Conservation (phyloP, 345 rosid species). For the Erucastrum elatum region DNA sequence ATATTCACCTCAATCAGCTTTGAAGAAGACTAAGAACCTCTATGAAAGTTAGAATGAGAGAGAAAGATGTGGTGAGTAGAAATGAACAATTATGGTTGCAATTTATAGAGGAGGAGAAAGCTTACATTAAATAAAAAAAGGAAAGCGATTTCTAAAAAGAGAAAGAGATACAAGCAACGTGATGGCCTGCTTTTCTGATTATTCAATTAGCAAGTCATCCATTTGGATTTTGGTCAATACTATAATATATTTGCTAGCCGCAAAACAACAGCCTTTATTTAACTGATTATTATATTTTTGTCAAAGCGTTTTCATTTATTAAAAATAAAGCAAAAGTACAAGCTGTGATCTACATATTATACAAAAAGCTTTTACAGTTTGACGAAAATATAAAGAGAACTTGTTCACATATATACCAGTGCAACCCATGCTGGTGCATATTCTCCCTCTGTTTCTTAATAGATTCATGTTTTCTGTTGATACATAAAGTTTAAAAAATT, state of each 20-base stretch:
- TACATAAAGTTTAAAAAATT: too few species aligned
- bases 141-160: background rate
- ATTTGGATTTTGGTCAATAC: background rate
- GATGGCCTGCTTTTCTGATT: constrained; percentile 2
- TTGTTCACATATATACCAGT: background rate
- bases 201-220: background rate
- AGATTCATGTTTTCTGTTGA: too few species aligned
- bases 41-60: background rate
- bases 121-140: background rate
- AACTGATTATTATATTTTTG: background rate
- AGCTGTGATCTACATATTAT: too few species aligned
- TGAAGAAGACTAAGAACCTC: constrained; percentile 12
- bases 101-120: constrained; percentile 18
- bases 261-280: background rate
- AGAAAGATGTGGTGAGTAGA: constrained; percentile 9
- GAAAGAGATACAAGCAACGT: background rate
- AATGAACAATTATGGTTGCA: constrained; percentile 22
- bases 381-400: background rate
- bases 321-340: background rate
- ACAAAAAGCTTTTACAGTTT: too few species aligned
- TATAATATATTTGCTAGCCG: background rate
- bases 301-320: background rate
- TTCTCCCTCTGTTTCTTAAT: too few species aligned
- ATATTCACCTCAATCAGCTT: constrained; percentile 22
- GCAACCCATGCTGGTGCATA: background rate